Percentiles rank a stretch among this genome's conserved stretches.
phyloP scores from a whole-genome alignment of 2,329 filamentous ascomycete species.

The Pseudomassariella vexata region DNA sequence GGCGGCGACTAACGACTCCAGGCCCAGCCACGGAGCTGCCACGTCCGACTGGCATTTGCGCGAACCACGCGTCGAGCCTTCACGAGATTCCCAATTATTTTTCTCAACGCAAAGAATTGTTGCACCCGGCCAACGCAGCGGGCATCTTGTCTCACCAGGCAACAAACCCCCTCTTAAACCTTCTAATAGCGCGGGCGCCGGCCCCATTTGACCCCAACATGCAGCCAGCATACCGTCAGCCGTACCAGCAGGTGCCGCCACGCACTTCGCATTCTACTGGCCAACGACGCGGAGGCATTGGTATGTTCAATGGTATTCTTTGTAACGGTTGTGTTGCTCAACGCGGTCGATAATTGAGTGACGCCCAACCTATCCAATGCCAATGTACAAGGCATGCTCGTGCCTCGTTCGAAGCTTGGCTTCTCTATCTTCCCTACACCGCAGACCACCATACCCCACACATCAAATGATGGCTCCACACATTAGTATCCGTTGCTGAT shows the following conservation, averaged over 20 bases:
- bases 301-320: too few relatives aligned
- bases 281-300: slow-evolving; percentile 47
- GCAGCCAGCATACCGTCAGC: slow-evolving; percentile 48
- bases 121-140: slow-evolving; percentile 5
- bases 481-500: slow-evolving; percentile 5
- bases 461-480: slow-evolving; percentile 9
- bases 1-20: too few relatives aligned
- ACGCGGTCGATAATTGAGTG: too few relatives aligned
- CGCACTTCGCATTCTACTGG: slow-evolving; percentile 41
- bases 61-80: too few relatives aligned
- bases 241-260: slow-evolving; percentile 42
- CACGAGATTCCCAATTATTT: too few relatives aligned
- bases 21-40: too few relatives aligned
- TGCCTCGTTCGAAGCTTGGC: too few relatives aligned
- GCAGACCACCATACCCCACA: slow-evolving; percentile 6
- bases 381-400: too few relatives aligned
- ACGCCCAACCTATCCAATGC: too few relatives aligned
- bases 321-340: too few relatives aligned
- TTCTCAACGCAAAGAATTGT: too few relatives aligned
- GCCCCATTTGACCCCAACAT: slow-evolving; percentile 27
- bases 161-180: neutral
- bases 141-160: slow-evolving; percentile 11
- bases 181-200: neutral
- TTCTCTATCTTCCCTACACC: neutral
- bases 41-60: too few relatives aligned